Evolutionary conservation across 1,284 basidiomycete genomes (phyloP), one percentile per base, ranked within the genome.

Genomic region (Apiotrichum mycotoxinovorans): DNA sequence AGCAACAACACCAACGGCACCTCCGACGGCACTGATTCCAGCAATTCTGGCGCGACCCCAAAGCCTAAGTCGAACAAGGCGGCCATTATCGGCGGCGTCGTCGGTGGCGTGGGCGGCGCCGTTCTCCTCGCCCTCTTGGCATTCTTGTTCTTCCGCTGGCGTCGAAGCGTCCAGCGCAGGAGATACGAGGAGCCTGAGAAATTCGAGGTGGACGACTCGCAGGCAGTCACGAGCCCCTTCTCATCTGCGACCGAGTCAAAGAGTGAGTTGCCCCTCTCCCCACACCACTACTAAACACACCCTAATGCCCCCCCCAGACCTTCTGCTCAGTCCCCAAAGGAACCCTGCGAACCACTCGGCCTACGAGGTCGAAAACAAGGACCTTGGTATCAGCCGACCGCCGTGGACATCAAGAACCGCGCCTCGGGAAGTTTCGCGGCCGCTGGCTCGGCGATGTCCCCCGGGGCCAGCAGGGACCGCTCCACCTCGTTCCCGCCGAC

Each of bases 161-260:
- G 45, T n/a, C n/a, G 20, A 34, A 20, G 27, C 33, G 8, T 12
- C 20, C 42, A 9, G 20, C n/a, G 20, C 25, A 33, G 20, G 18
- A 17, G 17, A 27, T 17, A 35, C 14, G 25, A 14, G 18, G 30
- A 26, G 7, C 18, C 27, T 12, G 7, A 27, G 4, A 22, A 7
- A 4, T 47, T 47, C 20, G 45, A 47, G 33, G 20, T 47, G 11
- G 45, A 47, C 48, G 48, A 47, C 10, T 47, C 45, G n/a, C n/a
- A n/a, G 30, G 45, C 45, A 7, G 30, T 34, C 8, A 15, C 45
- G 18, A 20, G 9, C n/a, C 45, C 45, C 10, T 45, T 10, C 43
- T n/a, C 30, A 4, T 9, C 4, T 18, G 26, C 26, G 5, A 11
- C 15, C 11, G 22, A 43, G 11, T 15, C 4, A 9, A 26, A 22